These are phyloP conservation scores for Phytophthora citricola DNA, from an alignment of 352 stramenopile genomes.

Conservation along the genomic window DNA sequence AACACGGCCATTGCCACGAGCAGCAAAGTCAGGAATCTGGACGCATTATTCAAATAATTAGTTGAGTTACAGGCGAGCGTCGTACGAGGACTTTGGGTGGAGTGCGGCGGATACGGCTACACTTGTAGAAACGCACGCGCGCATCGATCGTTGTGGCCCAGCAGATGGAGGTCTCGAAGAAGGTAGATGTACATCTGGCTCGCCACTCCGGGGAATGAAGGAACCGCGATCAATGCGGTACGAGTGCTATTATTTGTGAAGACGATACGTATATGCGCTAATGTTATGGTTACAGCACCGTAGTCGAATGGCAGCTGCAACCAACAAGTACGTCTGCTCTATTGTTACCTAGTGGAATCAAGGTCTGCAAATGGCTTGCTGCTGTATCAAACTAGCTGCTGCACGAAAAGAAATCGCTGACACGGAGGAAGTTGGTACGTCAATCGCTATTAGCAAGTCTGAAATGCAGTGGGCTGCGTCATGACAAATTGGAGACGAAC, in stretches of 20 bases:
- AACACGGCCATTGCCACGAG: constrained; percentile 54
- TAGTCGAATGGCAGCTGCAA: constrained; percentile 80
- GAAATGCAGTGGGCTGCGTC: background rate
- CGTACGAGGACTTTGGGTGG: no score
- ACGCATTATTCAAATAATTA: constrained; percentile 44
- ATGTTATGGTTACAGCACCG: constrained; percentile 47
- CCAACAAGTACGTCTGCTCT: constrained; percentile 66
- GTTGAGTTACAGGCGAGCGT: background rate
- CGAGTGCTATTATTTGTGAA: constrained; percentile 3
- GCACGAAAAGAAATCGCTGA: constrained; percentile 83
- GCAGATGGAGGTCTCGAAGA: no score
- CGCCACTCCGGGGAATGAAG: no score
- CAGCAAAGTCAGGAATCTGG: constrained; percentile 51
- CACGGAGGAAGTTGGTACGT: constrained; percentile 87
- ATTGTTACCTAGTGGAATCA: background rate
- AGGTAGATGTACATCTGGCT: no score
- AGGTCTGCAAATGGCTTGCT: background rate
- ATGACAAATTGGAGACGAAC: constrained; percentile 74
- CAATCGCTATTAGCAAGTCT: background rate
- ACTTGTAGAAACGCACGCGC: no score
- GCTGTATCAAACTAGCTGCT: constrained; percentile 61
- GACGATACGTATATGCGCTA: background rate
- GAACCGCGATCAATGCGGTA: constrained; percentile 70
- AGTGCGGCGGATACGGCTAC: no score
- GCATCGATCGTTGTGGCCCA: no score